Conservation (phyloP, 2,329 filamentous ascomycete genomes). For the Botryotinia calthae region DNA sequence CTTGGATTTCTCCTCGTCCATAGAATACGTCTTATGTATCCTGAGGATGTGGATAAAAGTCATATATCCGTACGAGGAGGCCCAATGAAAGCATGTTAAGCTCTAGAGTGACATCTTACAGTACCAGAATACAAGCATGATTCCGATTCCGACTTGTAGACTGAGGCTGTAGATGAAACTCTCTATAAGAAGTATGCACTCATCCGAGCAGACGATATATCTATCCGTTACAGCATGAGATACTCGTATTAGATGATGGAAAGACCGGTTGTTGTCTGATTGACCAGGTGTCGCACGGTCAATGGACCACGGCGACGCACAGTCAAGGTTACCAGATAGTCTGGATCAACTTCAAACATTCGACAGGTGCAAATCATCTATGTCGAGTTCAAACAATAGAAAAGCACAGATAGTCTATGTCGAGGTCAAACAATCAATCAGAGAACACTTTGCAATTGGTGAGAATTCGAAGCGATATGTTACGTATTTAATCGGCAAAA, state of each 20-base stretch:
- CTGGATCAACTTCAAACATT: background rate
- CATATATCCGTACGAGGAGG: background rate
- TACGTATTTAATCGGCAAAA: too few relatives aligned
- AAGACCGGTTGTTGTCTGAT: background rate
- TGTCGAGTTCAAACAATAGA: too few relatives aligned
- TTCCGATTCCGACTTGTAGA: background rate
- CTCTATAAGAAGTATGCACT: background rate
- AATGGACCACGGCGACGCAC: background rate
- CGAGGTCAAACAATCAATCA: background rate
- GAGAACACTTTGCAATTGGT: background rate
- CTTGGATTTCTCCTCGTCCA: too few relatives aligned
- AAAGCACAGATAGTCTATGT: background rate
- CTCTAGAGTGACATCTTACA: background rate
- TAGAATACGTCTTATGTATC: too few relatives aligned
- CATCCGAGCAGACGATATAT: background rate
- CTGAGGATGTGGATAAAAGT: background rate
- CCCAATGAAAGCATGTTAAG: background rate
- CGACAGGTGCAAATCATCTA: too few relatives aligned
- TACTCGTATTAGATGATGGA: background rate
- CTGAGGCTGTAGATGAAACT: background rate
- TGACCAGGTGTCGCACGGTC: background rate
- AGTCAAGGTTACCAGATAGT: background rate
- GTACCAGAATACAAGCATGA: background rate
- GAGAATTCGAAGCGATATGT: too few relatives aligned
- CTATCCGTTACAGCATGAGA: background rate